Conservation (phyloP, 1,284 basidiomycete genomes). For the Trametes sp. region DNA sequence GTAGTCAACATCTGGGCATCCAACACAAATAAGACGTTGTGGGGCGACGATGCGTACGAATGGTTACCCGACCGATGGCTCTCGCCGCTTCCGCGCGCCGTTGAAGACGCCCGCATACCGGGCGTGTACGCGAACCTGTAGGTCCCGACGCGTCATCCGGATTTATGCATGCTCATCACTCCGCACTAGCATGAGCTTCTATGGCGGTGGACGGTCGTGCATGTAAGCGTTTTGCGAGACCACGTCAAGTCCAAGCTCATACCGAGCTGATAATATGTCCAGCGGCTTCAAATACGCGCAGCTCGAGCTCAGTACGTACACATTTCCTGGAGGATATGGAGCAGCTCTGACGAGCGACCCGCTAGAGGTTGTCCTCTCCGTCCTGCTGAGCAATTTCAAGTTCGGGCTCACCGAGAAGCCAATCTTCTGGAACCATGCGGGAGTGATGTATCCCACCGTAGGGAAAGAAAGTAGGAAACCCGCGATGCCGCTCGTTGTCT, state of each 20-base stretch:
- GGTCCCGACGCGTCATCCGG: neutral
- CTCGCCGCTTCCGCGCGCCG: conserved; percentile 8
- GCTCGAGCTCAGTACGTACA: conserved; percentile 28
- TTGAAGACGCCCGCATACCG: conserved; percentile 27
- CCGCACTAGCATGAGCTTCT: conserved; percentile 42
- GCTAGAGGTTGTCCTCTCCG: conserved; percentile 27
- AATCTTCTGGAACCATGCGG: conserved; percentile 25
- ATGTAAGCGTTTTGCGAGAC: conserved; percentile 35
- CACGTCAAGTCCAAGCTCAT: neutral
- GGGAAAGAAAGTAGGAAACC: conserved; percentile 18
- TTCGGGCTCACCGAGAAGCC: conserved; percentile 17
- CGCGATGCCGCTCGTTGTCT: conserved; percentile 7
- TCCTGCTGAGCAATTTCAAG: conserved; percentile 12
- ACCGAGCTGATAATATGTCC: neutral
- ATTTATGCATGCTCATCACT: neutral
- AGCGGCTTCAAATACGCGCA: conserved; percentile 13
- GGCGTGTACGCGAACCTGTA: conserved; percentile 33
- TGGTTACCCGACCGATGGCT: conserved; percentile 38
- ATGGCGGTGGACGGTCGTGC: conserved; percentile 43
- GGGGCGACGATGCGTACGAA: conserved; percentile 34
- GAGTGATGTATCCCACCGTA: conserved; percentile 23
- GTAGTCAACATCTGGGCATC: neutral
- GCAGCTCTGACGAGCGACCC: too few relatives aligned
- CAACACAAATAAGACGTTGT: conserved; percentile 22
- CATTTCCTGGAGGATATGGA: neutral